phyloP scores from a whole-genome alignment of 805 yeast genomes.

The Spathaspora hagerdaliae region DNA sequence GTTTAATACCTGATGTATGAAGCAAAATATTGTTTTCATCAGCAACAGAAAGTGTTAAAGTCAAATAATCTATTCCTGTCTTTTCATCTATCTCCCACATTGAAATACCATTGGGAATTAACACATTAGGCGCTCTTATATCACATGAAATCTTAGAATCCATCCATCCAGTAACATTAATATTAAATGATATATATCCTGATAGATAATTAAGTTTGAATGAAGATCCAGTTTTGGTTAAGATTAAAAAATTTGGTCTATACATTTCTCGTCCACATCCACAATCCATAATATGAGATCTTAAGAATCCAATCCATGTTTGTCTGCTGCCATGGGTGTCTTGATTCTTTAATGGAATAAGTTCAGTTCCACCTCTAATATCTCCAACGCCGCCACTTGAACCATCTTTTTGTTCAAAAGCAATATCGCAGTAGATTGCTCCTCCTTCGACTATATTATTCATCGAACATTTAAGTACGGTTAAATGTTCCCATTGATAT shows the following conservation, averaged over 20 bases:
- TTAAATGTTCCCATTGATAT: slow-evolving; percentile 29
- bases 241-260: slow-evolving; percentile 34
- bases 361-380: slow-evolving; percentile 34
- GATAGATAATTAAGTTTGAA: slow-evolving; percentile 27
- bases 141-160: slow-evolving; percentile 20
- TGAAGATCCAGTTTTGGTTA: slow-evolving; percentile 13
- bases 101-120: slow-evolving; percentile 33
- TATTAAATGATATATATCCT: slow-evolving; percentile 26
- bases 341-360: slow-evolving; percentile 18
- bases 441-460: slow-evolving; percentile 6
- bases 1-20: slow-evolving; percentile 25
- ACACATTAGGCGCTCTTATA: slow-evolving; percentile 17
- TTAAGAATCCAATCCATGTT: slow-evolving; percentile 36
- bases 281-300: slow-evolving; percentile 34
- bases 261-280: slow-evolving; percentile 38
- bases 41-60: slow-evolving; percentile 31
- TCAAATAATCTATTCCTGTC: slow-evolving; percentile 18
- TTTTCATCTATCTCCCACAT: slow-evolving; percentile 13
- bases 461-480: slow-evolving; percentile 22
- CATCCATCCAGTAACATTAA: slow-evolving; percentile 28
- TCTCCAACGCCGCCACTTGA: slow-evolving; percentile 22
- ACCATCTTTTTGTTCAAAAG: not conserved
- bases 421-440: not conserved
- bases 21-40: slow-evolving; percentile 31
- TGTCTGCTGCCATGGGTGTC: slow-evolving; percentile 17